Base-by-base conservation (phyloP, 2,329 filamentous ascomycete species). In the Sporothrix humicola region DNA sequence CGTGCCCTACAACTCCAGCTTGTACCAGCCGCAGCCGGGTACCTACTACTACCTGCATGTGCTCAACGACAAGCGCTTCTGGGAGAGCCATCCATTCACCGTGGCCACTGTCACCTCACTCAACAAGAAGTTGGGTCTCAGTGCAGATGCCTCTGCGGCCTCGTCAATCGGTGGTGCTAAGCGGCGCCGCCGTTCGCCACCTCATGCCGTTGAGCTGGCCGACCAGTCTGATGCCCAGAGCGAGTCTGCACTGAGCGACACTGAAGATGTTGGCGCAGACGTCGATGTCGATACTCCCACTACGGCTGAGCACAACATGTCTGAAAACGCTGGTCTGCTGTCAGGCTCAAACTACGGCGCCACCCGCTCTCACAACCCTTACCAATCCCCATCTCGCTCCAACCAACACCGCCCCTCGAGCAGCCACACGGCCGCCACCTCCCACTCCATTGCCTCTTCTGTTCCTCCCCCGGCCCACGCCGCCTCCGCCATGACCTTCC, bases 61-160 rank as follows among this genome's bases (percentile, higher is more conserved):
- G 2, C 80, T 86, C 8, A 79, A 82, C 73, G 81, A 81, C 42
- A 69, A 76, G 15, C 79, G 80, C 1, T 82, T 81, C 72, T 87
- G 85, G 85, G 84, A 87, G 73, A 86, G 83, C 73, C 85, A 87
- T 50, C 85, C 85, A 0, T 87, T 87, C 63, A 87, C 85, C 0
- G 82, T 86, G 17, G 84, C 84, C 0, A 72, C 74, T 2, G 73
- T 75, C 12, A 20, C 56, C 3, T 31, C 73, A 4, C 69, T 63
- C 20, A 63, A 69, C 26, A 73, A 63, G 26, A 46, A 69, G 50
- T 9, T 20, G n/a, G 42, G 42, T 12, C 61, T 56, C 17, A n/a
- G 37, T n/a, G 50, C 10, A 2, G 46, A 68, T 20, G 46, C 23
- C 0, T 15, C 17, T 37, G 23, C 65, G 17, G 10, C 17, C 9